phyloP scores from a whole-genome alignment of 1,284 basidiomycete species.

The Trichosporon coremiiforme region DNA sequence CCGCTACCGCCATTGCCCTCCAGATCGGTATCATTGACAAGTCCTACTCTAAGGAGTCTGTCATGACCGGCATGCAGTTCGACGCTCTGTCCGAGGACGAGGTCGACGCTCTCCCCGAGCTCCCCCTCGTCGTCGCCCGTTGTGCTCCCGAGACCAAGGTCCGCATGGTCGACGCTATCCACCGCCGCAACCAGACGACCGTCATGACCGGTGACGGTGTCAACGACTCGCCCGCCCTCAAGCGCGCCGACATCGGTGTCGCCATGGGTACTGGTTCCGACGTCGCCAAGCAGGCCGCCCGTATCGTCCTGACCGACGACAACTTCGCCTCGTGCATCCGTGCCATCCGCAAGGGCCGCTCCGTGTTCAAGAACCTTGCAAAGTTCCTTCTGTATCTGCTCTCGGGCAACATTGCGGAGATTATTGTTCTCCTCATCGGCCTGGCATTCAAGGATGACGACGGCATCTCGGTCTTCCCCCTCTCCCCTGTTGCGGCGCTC shows the following conservation, averaged over 20 bases:
- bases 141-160: conserved; percentile 63
- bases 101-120: conserved; percentile 62
- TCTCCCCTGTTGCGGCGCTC: conserved; percentile 67
- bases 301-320: conserved; percentile 70
- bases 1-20: conserved; percentile 60
- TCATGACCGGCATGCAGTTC: conserved; percentile 65
- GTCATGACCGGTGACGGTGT: conserved; percentile 62
- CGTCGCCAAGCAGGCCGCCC: conserved; percentile 65
- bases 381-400: conserved; percentile 61
- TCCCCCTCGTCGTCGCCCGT: conserved; percentile 65
- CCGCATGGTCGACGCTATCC: conserved; percentile 64
- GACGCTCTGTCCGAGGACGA: conserved; percentile 66
- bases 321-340: conserved; percentile 72
- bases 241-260: conserved; percentile 66
- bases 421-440: conserved; percentile 66
- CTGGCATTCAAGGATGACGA: conserved; percentile 66
- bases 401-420: conserved; percentile 66
- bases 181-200: conserved; percentile 57
- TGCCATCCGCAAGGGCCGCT: conserved; percentile 68
- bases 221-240: conserved; percentile 64
- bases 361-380: conserved; percentile 58
- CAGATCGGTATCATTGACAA: conserved; percentile 62
- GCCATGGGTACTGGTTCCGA: conserved; percentile 74
- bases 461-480: conserved; percentile 66
- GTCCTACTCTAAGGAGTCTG: conserved; percentile 50